Base-by-base conservation (phyloP, 1,284 basidiomycete genomes). In the Fistulina hepatica region DNA sequence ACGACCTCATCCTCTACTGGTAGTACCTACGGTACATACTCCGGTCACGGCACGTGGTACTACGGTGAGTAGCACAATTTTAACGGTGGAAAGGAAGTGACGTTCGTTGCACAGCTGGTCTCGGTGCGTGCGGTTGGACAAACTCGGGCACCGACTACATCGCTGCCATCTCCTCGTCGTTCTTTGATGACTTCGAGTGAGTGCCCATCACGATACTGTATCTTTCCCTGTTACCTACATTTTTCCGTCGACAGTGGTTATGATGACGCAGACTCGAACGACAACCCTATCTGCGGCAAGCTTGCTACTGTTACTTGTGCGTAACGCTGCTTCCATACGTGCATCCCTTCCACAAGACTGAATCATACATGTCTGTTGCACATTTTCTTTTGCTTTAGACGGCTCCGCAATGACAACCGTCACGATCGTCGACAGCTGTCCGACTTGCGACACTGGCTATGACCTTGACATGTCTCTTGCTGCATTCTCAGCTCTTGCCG, bases 111-210 rank as follows among this genome's bases (percentile, higher is more conserved):
- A n/a, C 0, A 57, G 27, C 71, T 38, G 82, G 80, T 40, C 67
- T 84, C 24, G 79, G 77, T 37, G 71, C 82, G 8, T 85, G 82
- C 52, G 82, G 81, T 33, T 64, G 69, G 47, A 65, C 59, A 36
- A 81, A 76, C 60, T 58, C 23, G 0, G 67, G 74, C 50, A 41
- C 24, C 2, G 61, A 83, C n/a, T 48, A 53, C 51, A 81, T 85
- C 39, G 72, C 57, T 32, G 82, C 82, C 3, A 72, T 76, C 34
- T 76, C 77, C 9, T 45, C 70, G 3, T 19, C 52, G 0, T 53
- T 82, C 5, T 85, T 70, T 51, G 81, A 84, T 47, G 32, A 3
- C 6, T 81, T 56, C 61, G 76, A 77, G 76, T 81, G 50, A 46
- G 78, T 64, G 11, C 45, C 40, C 41, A 34, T 24, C 24, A 24